Percentiles rank a stretch among this genome's conserved stretches.
Evolutionary conservation across 768 basidiomycete species (phyloP).

Genomic region (Lactarius tabidus): DNA sequence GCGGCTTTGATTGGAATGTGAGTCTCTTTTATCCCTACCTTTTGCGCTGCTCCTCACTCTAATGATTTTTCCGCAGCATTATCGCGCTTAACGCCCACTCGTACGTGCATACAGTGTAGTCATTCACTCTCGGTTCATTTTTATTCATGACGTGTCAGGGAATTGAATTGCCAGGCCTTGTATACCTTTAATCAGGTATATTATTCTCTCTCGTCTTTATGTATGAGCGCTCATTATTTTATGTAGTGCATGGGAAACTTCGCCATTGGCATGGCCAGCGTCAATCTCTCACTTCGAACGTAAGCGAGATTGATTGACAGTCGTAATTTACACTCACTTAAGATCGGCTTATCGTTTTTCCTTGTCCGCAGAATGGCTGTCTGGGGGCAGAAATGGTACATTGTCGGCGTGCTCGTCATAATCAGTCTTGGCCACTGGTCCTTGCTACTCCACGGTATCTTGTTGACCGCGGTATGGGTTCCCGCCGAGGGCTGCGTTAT

Average conservation of each 20-base stretch:
- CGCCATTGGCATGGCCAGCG: slow-evolving; percentile 43
- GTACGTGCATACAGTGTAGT: slow-evolving; percentile 28
- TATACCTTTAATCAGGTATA: slow-evolving; percentile 47
- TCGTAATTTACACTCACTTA: neutral
- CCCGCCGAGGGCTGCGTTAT: slow-evolving; percentile 52
- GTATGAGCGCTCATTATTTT: slow-evolving; percentile 15
- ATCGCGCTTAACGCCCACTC: slow-evolving; percentile 38
- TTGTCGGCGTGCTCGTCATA: slow-evolving; percentile 47
- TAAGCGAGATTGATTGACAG: slow-evolving; percentile 26
- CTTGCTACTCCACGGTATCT: slow-evolving; percentile 61
- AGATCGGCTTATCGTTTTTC: neutral
- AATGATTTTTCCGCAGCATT: neutral
- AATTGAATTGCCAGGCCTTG: slow-evolving; percentile 43
- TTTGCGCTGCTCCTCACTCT: neutral
- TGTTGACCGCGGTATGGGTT: slow-evolving; percentile 56
- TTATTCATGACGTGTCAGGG: slow-evolving; percentile 27
- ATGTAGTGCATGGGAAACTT: slow-evolving; percentile 41
- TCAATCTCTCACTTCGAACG: slow-evolving; percentile 47
- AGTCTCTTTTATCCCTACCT: slow-evolving; percentile 19
- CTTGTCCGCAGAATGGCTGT: slow-evolving; percentile 48
- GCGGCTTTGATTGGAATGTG: slow-evolving; percentile 47
- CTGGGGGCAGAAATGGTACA: slow-evolving; percentile 55
- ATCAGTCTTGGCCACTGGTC: slow-evolving; percentile 70
- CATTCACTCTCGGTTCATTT: neutral
- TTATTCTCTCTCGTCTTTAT: neutral